Evolutionary conservation across 2,329 filamentous ascomycete species (phyloP), one percentile per base, ranked within the genome.

Genomic region (Cladosporium austrohemisphaericum): DNA sequence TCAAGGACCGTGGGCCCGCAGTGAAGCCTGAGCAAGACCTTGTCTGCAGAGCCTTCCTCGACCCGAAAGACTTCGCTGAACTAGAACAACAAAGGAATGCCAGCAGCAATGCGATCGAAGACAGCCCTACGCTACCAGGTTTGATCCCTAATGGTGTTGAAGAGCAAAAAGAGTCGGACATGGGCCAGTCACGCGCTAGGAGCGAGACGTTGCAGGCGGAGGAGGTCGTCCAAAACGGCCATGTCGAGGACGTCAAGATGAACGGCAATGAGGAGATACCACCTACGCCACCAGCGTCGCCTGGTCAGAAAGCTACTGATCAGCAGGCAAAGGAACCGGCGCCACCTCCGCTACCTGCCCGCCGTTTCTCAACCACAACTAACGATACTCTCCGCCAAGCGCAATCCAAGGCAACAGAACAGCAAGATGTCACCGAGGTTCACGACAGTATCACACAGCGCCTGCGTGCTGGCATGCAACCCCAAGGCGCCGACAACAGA

Each of bases 381-480:
- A 55, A 58, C 47, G 54, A 63, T 31, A 58, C 58, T 3, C 60
- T 76, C 18, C 73, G 76, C 28, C 72, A 77, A 48, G 73, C 81
- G 4, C 75, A 82, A 57, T 73, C 78, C 33, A 78, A 78, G 14
- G 78, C 88, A 26, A 63, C 52, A 44, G 41, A 62, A 41, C 93
- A 98, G 63, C 91, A 98, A 69, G 93, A 98, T 68, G 92, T 96
- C 4, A 90, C 90, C 10, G 93, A 98, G 68, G 92, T 96, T 37
- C 91, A 96, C 72, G 89, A 89, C 51, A 93, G 92, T 60, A 87
- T 95, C 20, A 81, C 96, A 51, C 90, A 92, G 62, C 86, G 93
- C 43, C 75, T 96, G n/a, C 87, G 93, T 61, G 90, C 88, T 45
- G 91, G 92, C 2, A 91, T 97, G 62, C 83, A 79, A 50, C 80